Evolutionary conservation across 495 filamentous ascomycete species (phyloP).

Genomic region (Lasiosphaeriaceae sp.): DNA sequence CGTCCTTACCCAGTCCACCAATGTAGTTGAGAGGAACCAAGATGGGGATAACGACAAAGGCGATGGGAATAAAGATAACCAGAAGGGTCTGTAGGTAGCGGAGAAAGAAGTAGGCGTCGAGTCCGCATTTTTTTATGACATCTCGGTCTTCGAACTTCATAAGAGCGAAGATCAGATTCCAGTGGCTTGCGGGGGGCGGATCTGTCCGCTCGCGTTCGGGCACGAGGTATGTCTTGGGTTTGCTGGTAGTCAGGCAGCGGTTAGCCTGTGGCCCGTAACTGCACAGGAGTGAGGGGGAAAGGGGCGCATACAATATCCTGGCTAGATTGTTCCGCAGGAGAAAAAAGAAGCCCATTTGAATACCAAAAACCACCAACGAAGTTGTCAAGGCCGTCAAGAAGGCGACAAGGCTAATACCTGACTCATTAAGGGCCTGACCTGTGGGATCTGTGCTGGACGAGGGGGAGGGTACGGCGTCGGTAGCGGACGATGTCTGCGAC

Average conservation of each 20-base stretch:
- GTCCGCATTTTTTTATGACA: conserved; percentile 88
- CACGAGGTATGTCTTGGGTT: conserved; percentile 87
- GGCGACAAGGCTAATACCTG: conserved; percentile 54
- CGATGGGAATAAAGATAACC: conserved; percentile 84
- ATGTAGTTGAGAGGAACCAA: conserved; percentile 79
- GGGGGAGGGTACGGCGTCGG: not conserved
- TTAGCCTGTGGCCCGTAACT: conserved; percentile 1
- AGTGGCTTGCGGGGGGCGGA: conserved; percentile 65
- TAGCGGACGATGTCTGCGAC: not conserved
- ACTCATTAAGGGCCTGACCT: conserved; percentile 35
- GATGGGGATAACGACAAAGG: conserved; percentile 74
- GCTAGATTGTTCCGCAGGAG: conserved; percentile 72
- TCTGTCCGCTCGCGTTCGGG: conserved; percentile 79
- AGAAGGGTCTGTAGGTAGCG: conserved; percentile 91
- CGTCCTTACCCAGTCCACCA: conserved; percentile 60
- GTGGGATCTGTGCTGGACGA: conserved; percentile 2
- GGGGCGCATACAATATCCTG: conserved; percentile 73
- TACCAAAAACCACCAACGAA: conserved; percentile 69
- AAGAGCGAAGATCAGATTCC: conserved; percentile 63
- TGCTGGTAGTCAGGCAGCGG: conserved; percentile 40
- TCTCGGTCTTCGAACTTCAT: conserved; percentile 79
- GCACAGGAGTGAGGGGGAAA: not conserved
- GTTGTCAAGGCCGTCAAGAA: conserved; percentile 75
- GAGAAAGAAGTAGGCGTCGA: conserved; percentile 97
- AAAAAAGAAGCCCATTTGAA: conserved; percentile 73